Evolutionary conservation across 2,329 filamentous ascomycete genomes (phyloP).

Genomic region (Alternaria gaisen): DNA sequence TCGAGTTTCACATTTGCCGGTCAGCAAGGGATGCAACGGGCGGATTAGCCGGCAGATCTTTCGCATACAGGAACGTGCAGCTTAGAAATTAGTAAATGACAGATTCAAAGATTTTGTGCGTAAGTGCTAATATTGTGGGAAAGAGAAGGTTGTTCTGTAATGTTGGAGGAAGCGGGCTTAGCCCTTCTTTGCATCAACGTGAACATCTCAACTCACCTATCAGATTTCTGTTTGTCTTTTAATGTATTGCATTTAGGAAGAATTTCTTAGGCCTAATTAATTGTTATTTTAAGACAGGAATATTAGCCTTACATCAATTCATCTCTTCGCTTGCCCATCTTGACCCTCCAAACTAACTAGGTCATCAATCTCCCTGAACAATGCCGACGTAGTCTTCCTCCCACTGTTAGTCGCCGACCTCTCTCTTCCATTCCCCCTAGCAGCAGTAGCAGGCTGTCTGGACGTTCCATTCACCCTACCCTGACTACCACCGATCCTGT

Average conservation of each 20-base stretch:
- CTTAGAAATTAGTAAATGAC: neutral
- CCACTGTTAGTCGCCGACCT: neutral
- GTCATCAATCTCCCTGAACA: conserved; percentile 42
- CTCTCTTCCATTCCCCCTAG: neutral
- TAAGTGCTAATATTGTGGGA: too few species aligned
- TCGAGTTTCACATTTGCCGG: conserved; percentile 35
- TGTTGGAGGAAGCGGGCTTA: neutral
- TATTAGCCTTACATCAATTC: neutral
- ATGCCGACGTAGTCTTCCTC: conserved; percentile 36
- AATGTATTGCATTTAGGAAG: neutral
- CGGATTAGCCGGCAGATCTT: neutral
- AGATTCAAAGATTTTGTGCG: neutral
- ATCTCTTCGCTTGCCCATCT: neutral
- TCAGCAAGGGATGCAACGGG: neutral
- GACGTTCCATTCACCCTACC: neutral
- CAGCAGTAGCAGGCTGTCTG: neutral
- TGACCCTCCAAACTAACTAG: conserved; percentile 26
- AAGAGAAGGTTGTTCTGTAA: neutral
- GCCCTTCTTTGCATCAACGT: neutral
- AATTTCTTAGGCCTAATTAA: neutral
- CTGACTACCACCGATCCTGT: conserved; percentile 9
- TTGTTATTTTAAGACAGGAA: neutral
- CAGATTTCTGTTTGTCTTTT: neutral
- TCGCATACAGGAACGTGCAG: neutral
- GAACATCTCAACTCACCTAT: neutral